A percentile compares a stretch with the other conserved stretches of the same genome.
Conservation (phyloP, 345 rosid species). For the Ceriops zippeliana region DNA sequence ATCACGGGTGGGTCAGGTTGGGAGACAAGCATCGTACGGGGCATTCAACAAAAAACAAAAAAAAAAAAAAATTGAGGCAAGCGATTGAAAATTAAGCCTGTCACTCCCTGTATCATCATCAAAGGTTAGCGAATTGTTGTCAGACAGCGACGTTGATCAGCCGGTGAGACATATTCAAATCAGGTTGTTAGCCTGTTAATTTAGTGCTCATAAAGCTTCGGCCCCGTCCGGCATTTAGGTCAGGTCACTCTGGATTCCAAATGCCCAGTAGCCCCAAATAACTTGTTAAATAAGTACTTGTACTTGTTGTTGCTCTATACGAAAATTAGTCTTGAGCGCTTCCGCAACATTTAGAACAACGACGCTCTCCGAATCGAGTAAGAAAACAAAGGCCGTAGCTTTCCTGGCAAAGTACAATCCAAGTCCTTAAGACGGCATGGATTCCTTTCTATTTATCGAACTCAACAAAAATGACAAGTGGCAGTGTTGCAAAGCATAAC, state of each 20-base stretch:
- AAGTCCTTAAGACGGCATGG: too few relatives aligned
- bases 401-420: too few relatives aligned
- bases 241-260: background rate
- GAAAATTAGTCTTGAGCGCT: too few relatives aligned
- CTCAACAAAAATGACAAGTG: too few relatives aligned
- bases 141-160: slow-evolving; percentile 1
- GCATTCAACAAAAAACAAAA: too few relatives aligned
- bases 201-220: background rate
- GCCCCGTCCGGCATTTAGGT: background rate
- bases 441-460: too few relatives aligned
- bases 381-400: too few relatives aligned
- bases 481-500: too few relatives aligned
- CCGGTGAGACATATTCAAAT: background rate
- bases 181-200: slow-evolving; percentile 7
- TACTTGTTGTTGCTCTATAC: background rate
- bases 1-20: slow-evolving; percentile 4
- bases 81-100: background rate
- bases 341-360: too few relatives aligned
- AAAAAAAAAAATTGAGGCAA: background rate
- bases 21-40: background rate
- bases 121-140: slow-evolving; percentile 5
- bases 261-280: background rate
- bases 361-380: too few relatives aligned
- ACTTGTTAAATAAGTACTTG: too few relatives aligned
- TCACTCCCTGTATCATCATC: background rate